Conservation (phyloP, 2,329 filamentous ascomycete species). For the Fusarium keratoplasticum region DNA sequence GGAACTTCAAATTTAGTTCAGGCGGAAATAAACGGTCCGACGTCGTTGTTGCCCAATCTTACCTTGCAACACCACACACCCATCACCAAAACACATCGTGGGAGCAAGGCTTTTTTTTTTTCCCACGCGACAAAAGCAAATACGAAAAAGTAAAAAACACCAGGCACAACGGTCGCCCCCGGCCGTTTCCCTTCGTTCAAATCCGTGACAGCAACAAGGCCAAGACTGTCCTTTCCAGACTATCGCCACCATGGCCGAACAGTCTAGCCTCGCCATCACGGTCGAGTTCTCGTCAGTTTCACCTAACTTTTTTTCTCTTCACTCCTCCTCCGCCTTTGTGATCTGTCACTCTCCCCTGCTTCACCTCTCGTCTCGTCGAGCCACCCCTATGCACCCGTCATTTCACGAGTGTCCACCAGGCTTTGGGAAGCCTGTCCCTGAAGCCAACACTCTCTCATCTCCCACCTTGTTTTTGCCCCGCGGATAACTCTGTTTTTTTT, state of each 20-base stretch:
- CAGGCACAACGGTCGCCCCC: conserved; percentile 4
- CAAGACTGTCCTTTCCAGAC: background rate
- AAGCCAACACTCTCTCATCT: conserved; percentile 19
- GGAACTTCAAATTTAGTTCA: background rate
- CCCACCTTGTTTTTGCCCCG: background rate
- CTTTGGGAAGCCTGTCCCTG: conserved; percentile 33
- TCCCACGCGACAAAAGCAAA: conserved; percentile 33
- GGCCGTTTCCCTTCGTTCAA: background rate
- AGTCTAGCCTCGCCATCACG: conserved; percentile 64
- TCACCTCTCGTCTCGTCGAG: conserved; percentile 15
- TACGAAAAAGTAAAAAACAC: background rate
- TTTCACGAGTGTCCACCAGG: conserved; percentile 23
- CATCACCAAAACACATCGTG: conserved; percentile 7
- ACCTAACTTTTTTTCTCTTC: conserved; percentile 1
- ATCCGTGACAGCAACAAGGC: background rate
- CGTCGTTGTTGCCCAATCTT: background rate
- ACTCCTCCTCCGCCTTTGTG: conserved; percentile 27
- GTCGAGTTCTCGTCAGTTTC: conserved; percentile 75
- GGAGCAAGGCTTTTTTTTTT: conserved; percentile 4
- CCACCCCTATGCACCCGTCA: conserved; percentile 8
- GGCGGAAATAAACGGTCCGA: conserved; percentile 1
- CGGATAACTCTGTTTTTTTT: background rate
- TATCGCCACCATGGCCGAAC: conserved; percentile 32
- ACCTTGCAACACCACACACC: conserved; percentile 7
- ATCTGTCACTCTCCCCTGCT: conserved; percentile 36